Base-by-base conservation (phyloP, 129 eudicot species). In the Rutidosis leptorrhynchoides region DNA sequence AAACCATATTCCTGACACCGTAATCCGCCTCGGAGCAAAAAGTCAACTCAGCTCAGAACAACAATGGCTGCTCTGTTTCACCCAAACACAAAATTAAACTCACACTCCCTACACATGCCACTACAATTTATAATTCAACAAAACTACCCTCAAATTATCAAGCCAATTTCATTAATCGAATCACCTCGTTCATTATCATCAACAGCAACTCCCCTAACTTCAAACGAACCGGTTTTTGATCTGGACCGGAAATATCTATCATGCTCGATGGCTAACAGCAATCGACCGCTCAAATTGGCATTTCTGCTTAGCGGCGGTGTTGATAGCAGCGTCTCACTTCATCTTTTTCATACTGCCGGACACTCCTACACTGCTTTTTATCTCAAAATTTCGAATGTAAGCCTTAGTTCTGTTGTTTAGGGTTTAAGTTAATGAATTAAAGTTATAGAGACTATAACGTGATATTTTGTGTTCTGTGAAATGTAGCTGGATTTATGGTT, bases 321-420 rank as follows among this genome's bases (percentile, higher is more conserved):
- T 2, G 98, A 93, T 81, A 93, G 98, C 78, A 93, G 98, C 40
- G 96, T 88, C 48, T 92, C 96, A 17, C 95, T 93, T 37, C 87
- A 92, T 24, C 90, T 93, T 40, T 87, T 93, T 53, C 98, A 93
- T 42, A 85, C 91, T 7, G 96, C 96, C 22, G 98, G 96, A 1
- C 98, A 93, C 57, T 82, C 84, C 70, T 93, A 96, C 82, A 93
- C 98, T 23, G 98, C 92, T 30, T 93, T 88, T 63, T 93, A 93
- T 61, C 96, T 93, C 61, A 93, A 93, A 56, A 93, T 40, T 40
- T 40, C n/a, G 19, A 26, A 52, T 24, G 19, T 23, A 35, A 73
- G 3, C 46, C 49, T 35, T 64, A 55, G 43, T 54, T 14, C 22
- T 37, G 65, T 2, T 53, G 46, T 2, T 19, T 73, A 23, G 20